Evolutionary conservation across 2,329 filamentous ascomycete genomes (phyloP).

Genomic region (Bipolaris sorokiniana): DNA sequence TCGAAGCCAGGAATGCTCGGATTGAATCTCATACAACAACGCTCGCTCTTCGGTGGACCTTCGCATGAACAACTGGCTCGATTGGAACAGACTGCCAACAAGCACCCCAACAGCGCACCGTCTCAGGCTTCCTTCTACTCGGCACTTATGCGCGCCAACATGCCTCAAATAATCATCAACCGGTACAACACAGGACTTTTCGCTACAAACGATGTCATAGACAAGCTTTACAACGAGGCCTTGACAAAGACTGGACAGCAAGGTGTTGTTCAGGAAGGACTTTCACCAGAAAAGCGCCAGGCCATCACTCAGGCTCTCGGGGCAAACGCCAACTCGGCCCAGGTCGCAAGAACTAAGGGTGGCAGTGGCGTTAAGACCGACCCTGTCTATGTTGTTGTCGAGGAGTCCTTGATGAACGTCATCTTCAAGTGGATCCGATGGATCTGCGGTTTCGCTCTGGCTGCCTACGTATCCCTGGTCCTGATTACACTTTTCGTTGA

Average conservation of each 20-base stretch:
- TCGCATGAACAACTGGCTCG: slow-evolving; percentile 73
- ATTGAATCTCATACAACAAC: slow-evolving; percentile 51
- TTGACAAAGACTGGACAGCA: slow-evolving; percentile 65
- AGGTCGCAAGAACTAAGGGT: slow-evolving; percentile 62
- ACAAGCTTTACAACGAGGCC: slow-evolving; percentile 79
- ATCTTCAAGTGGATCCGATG: slow-evolving; percentile 95
- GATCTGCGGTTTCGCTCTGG: slow-evolving; percentile 75
- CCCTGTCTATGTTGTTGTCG: slow-evolving; percentile 94
- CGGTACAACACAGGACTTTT: slow-evolving; percentile 86
- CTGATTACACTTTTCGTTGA: slow-evolving; percentile 84
- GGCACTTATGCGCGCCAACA: slow-evolving; percentile 85
- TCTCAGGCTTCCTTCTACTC: slow-evolving; percentile 95
- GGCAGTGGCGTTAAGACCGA: slow-evolving; percentile 77
- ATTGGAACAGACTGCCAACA: slow-evolving; percentile 89
- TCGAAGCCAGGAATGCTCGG: slow-evolving; percentile 43
- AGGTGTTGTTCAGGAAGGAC: slow-evolving; percentile 38
- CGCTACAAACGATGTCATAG: slow-evolving; percentile 78
- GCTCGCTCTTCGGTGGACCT: slow-evolving; percentile 55
- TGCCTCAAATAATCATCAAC: slow-evolving; percentile 91
- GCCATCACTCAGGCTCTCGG: slow-evolving; percentile 83
- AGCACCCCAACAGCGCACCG: slow-evolving; percentile 84
- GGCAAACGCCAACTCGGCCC: slow-evolving; percentile 71
- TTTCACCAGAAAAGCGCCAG: slow-evolving; percentile 70
- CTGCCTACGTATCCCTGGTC: slow-evolving; percentile 80
- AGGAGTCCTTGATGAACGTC: slow-evolving; percentile 79